Evolutionary conservation across 192 early-diverging fungal genomes (phyloP).

Genomic region (Hyaloraphidium curvatum): DNA sequence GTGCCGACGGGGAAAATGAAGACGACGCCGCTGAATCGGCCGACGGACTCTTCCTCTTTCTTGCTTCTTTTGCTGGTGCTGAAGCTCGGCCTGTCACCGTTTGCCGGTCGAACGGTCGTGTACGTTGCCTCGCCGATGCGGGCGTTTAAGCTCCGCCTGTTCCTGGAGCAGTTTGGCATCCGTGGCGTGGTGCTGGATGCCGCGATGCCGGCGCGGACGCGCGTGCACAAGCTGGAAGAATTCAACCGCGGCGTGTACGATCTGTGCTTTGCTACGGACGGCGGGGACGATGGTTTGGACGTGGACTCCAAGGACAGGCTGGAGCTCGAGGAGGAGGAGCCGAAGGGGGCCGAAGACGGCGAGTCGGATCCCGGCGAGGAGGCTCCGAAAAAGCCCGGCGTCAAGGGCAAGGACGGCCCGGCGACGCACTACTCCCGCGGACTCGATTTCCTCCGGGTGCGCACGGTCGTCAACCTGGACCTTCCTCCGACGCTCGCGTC

Average conservation of each 20-base stretch:
- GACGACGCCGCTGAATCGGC: no score
- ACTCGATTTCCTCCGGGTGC: slow-evolving; percentile 84
- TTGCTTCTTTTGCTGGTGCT: no score
- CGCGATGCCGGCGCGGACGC: slow-evolving; percentile 71
- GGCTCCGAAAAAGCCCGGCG: neutral
- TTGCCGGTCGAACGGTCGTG: no score
- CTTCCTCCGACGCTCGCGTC: slow-evolving; percentile 65
- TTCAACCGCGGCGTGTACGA: slow-evolving; percentile 93
- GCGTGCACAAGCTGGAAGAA: slow-evolving; percentile 90
- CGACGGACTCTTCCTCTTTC: no score
- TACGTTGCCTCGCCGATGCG: no score
- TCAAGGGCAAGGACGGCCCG: neutral
- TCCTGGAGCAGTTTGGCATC: slow-evolving; percentile 92
- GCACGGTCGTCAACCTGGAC: slow-evolving; percentile 94
- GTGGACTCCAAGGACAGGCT: slow-evolving; percentile 17
- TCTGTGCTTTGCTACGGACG: slow-evolving; percentile 90
- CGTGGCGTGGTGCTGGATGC: slow-evolving; percentile 82
- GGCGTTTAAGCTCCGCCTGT: slow-evolving; percentile 78
- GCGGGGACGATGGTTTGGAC: slow-evolving; percentile 38
- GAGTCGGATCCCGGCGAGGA: slow-evolving; percentile 12
- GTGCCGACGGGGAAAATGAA: no score
- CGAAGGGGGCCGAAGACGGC: slow-evolving; percentile 21
- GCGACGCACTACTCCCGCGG: slow-evolving; percentile 42
- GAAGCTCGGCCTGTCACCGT: no score
- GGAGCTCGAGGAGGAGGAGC: slow-evolving; percentile 32